A percentile compares a stretch with the other conserved stretches of the same genome.
Conservation (phyloP, 2,329 filamentous ascomycete genomes). For the Eutypella sp. region DNA sequence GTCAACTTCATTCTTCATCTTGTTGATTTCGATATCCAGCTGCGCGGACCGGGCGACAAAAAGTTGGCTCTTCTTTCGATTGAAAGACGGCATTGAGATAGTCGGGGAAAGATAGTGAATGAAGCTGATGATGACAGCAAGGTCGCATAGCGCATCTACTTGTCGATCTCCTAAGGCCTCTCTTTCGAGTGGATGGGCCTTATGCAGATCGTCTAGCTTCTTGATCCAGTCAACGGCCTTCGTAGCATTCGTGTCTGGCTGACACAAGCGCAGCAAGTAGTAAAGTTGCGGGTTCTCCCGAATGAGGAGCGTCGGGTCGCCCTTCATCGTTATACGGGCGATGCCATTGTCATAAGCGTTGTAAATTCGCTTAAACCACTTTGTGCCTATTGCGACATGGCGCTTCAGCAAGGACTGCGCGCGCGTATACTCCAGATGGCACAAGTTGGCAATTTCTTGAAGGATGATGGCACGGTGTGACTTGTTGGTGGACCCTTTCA, state of each 20-base stretch:
- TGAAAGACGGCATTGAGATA: constrained; percentile 31
- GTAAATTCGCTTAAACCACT: constrained; percentile 38
- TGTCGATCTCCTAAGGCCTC: constrained; percentile 30
- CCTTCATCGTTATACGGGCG: constrained; percentile 34
- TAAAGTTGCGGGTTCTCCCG: constrained; percentile 34
- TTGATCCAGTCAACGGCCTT: constrained; percentile 36
- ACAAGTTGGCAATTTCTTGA: constrained; percentile 42
- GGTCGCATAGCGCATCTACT: constrained; percentile 28
- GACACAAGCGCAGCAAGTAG: constrained; percentile 41
- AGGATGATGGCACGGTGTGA: constrained; percentile 29
- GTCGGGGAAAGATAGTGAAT: constrained; percentile 31
- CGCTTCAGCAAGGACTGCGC: constrained; percentile 36
- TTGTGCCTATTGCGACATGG: constrained; percentile 29
- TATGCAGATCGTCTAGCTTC: constrained; percentile 34
- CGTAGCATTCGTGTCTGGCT: constrained; percentile 27
- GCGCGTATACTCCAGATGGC: constrained; percentile 37
- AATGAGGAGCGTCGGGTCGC: constrained; percentile 34
- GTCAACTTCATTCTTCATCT: constrained; percentile 34
- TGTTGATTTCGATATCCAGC: constrained; percentile 33
- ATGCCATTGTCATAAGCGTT: constrained; percentile 32
- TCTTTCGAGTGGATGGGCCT: constrained; percentile 25
- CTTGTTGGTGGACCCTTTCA: constrained; percentile 25
- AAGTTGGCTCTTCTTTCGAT: constrained; percentile 33
- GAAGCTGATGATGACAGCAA: constrained; percentile 35
- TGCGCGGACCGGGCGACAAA: constrained; percentile 30